Base-by-base conservation (phyloP, 2,329 filamentous ascomycete species). In the Fusarium ambrosium region DNA sequence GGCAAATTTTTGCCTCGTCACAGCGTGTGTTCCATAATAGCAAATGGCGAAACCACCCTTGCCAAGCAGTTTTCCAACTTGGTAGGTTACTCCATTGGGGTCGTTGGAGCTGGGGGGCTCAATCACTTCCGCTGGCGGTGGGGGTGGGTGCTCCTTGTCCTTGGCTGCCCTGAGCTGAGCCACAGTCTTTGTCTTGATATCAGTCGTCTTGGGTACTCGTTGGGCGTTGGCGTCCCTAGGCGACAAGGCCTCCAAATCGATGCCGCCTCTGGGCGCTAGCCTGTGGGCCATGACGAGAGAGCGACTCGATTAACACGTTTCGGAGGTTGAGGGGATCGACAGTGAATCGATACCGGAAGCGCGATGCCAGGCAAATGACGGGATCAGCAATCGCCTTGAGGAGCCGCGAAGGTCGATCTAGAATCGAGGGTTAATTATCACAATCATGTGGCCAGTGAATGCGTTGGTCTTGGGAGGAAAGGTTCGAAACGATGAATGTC, bases 21-120 rank as follows among this genome's bases (percentile, higher is more conserved):
- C 13, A 92, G 90, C 62, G 64, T 93, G 84, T 76, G 92, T 90
- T 58, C 92, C 93, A 77, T 92, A 90, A 80, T 95, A 93, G 84
- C 93, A 95, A 71, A 95, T 93, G 74, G 94, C 94, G 80, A 96
- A 96, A 11, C 94, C 94, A 56, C 94, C 94, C 83, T 94, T 95
- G 29, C 94, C 94, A 68, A 96, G 87, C 80, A 94, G 87, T 78
- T 91, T 91, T 67, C 93, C 93, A 36, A 94, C 91, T 77, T 92
- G 90, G 85, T 95, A 96, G 59, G 92, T 87, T 64, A 92, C 90
- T 64, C 93, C 93, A 84, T 92, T 87, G 66, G 88, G 89, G 64
- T 92, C 91, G 81, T 95, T 93, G 64, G 87, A 85, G 79, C 93
- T 93, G 56, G 92, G 87, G 22, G 91, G 91, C 81, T 92, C 91